Evolutionary conservation across 2,329 filamentous ascomycete species (phyloP).

Genomic region (Scytalidium lignicola): DNA sequence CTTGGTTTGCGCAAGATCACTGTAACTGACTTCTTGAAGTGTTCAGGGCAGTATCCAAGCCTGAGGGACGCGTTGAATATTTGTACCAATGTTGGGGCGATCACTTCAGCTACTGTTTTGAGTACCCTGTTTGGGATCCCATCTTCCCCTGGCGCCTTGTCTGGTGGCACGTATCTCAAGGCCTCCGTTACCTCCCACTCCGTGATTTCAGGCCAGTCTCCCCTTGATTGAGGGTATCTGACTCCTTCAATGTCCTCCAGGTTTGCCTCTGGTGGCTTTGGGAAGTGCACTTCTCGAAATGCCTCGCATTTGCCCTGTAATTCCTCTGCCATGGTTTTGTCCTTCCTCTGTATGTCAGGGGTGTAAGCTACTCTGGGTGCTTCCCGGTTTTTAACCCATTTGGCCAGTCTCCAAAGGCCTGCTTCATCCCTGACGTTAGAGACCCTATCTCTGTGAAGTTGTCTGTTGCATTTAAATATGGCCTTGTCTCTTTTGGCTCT

Average conservation of each 20-base stretch:
- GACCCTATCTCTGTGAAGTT: not conserved
- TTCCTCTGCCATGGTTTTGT: conserved; percentile 9
- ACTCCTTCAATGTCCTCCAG: conserved; percentile 8
- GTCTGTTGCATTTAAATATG: too few relatives aligned
- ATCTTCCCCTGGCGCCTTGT: conserved; percentile 14
- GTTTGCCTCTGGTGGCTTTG: conserved; percentile 9
- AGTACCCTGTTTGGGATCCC: conserved; percentile 14
- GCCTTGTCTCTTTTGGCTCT: not conserved
- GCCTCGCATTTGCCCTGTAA: conserved; percentile 11
- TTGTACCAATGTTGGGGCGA: conserved; percentile 8
- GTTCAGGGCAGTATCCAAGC: conserved; percentile 8
- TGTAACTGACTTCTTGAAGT: conserved; percentile 9
- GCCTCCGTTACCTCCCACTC: conserved; percentile 4
- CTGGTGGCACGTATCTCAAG: conserved; percentile 3
- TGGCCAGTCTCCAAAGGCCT: conserved; percentile 17
- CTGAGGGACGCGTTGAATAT: conserved; percentile 14
- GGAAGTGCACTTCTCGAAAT: conserved; percentile 20
- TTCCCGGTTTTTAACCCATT: conserved; percentile 4
- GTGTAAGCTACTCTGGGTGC: conserved; percentile 4
- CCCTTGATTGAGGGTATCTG: not conserved
- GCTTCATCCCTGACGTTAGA: conserved; percentile 15
- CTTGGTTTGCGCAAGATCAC: conserved; percentile 10
- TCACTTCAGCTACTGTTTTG: conserved; percentile 2
- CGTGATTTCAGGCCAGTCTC: not conserved
- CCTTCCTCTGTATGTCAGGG: not conserved